Conservation (phyloP, 257 asterid species). For the Paulownia fortunei region DNA sequence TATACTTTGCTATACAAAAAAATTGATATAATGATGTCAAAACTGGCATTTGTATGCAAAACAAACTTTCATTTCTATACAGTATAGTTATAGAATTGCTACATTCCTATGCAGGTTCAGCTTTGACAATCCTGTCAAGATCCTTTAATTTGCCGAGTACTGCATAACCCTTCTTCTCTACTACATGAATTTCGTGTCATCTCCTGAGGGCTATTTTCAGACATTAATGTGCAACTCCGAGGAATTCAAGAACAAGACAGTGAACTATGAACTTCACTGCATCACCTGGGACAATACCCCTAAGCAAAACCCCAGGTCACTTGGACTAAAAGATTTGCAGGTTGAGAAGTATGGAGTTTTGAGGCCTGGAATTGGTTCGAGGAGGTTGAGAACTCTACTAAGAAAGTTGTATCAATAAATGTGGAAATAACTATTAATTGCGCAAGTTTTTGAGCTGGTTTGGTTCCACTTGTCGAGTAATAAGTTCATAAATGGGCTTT, state of each 20-base stretch:
- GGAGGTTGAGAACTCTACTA: slow-evolving; percentile 50
- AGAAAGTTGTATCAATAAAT: too few relatives aligned
- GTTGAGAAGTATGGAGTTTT: slow-evolving; percentile 61
- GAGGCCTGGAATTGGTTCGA: slow-evolving; percentile 60
- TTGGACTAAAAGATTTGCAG: slow-evolving; percentile 60
- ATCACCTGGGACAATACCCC: slow-evolving; percentile 75
- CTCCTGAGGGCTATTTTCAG: slow-evolving; percentile 77
- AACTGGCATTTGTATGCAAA: too few relatives aligned
- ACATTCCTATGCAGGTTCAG: slow-evolving; percentile 62
- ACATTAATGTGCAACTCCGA: slow-evolving; percentile 65
- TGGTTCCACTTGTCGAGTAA: too few relatives aligned
- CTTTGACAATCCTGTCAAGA: slow-evolving; percentile 71
- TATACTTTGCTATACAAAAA: too few relatives aligned
- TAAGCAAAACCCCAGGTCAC: slow-evolving; percentile 65
- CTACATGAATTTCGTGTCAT: slow-evolving; percentile 71
- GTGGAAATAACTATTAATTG: too few relatives aligned
- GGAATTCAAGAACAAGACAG: slow-evolving; percentile 55
- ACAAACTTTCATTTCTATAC: too few relatives aligned
- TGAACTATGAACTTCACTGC: slow-evolving; percentile 71
- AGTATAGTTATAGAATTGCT: too few relatives aligned
- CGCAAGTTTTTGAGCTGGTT: too few relatives aligned
- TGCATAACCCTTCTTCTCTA: slow-evolving; percentile 69
- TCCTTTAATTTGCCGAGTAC: slow-evolving; percentile 68
- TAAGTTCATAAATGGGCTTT: too few relatives aligned
- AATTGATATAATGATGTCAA: too few relatives aligned